Conservation (phyloP, 73 alveolate species). For the Paraurostyla sp. region DNA sequence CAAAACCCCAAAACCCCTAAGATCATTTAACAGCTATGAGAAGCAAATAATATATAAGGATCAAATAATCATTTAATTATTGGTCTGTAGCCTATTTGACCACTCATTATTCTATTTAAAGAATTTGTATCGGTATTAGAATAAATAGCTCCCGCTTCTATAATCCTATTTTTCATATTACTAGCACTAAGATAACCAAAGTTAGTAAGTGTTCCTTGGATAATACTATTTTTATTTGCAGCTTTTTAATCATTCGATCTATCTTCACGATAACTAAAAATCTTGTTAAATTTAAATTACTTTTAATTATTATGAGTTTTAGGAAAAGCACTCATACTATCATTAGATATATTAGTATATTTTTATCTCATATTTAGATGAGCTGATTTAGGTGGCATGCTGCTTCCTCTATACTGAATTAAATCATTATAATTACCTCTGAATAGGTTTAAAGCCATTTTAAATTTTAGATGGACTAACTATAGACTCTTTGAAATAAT, state of each 20-base stretch:
- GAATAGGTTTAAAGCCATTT: neutral
- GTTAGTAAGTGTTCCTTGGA: neutral
- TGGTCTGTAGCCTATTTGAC: neutral
- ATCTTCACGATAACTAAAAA: neutral
- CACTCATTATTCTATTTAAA: constrained; percentile 11
- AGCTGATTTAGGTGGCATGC: constrained; percentile 39
- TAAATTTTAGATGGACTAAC: neutral
- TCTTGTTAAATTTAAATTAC: neutral
- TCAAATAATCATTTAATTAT: neutral
- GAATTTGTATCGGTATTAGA: neutral
- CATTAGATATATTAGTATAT: neutral
- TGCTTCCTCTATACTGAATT: neutral
- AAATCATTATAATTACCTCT: neutral
- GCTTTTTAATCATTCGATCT: neutral
- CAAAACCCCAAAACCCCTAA: too few relatives aligned
- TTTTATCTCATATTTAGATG: neutral
- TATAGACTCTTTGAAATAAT: constrained; percentile 19
- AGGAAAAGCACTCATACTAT: neutral
- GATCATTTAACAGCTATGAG: too few relatives aligned
- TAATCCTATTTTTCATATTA: neutral
- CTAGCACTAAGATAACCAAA: neutral
- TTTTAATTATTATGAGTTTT: neutral
- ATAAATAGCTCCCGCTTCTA: neutral
- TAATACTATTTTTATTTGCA: neutral
- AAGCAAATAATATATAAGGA: neutral